A percentile compares a stretch with the other conserved stretches of the same genome.
These are phyloP conservation scores for Pestalotiopsis sp. DNA, from an alignment of 2,329 filamentous ascomycete genomes.

Conservation along the genomic window DNA sequence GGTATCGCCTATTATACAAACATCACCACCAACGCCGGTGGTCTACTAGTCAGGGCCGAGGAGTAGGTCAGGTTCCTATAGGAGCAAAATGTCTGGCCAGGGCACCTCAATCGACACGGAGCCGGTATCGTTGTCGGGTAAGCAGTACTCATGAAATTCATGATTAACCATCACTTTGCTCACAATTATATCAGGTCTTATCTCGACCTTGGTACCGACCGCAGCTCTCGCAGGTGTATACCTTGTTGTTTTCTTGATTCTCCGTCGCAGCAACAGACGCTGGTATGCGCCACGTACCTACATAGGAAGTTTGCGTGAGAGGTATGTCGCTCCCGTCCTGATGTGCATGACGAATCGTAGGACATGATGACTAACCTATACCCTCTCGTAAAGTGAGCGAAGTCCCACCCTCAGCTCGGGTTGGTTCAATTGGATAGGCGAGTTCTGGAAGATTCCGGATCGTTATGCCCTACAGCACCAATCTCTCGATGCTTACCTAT, in stretches of 20 bases:
- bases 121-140: slow-evolving; percentile 25
- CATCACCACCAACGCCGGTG: not conserved
- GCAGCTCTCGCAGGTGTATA: slow-evolving; percentile 39
- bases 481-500: slow-evolving; percentile 89
- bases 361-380: not conserved
- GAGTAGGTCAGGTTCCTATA: not conserved
- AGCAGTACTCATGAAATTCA: slow-evolving; percentile 3
- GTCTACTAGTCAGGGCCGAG: not conserved
- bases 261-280: slow-evolving; percentile 46
- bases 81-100: not conserved
- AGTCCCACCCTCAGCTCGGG: slow-evolving; percentile 62
- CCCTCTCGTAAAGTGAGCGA: slow-evolving; percentile 45
- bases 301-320: slow-evolving; percentile 45
- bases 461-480: slow-evolving; percentile 85
- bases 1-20: not conserved
- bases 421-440: slow-evolving; percentile 66
- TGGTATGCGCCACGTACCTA: slow-evolving; percentile 55
- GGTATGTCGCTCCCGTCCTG: slow-evolving; percentile 27
- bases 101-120: slow-evolving; percentile 15
- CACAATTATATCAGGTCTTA: slow-evolving; percentile 33
- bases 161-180: not conserved
- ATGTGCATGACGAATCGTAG: slow-evolving; percentile 16
- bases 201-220: slow-evolving; percentile 44
- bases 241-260: slow-evolving; percentile 44
- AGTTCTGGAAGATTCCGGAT: slow-evolving; percentile 71